Conservation (phyloP, 139 green algal species). For the Mesostigma viride region DNA sequence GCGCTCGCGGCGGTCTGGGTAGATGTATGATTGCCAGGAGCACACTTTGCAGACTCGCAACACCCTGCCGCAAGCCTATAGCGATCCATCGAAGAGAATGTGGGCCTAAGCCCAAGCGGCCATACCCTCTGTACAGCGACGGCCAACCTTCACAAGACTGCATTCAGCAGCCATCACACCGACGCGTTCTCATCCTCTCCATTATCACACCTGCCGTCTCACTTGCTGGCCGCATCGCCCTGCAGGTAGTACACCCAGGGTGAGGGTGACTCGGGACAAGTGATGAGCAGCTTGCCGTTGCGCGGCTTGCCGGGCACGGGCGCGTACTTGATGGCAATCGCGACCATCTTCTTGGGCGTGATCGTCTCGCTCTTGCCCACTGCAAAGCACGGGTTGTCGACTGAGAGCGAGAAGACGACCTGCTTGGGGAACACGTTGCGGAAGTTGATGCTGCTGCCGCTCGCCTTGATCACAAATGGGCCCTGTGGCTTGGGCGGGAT, state of each 20-base stretch:
- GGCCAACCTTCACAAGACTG: too few relatives aligned
- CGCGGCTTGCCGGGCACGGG: conserved; percentile 16
- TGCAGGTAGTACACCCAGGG: conserved; percentile 67
- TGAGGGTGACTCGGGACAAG: conserved; percentile 44
- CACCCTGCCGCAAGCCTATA: too few relatives aligned
- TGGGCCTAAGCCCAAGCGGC: too few relatives aligned
- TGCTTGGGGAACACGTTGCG: conserved; percentile 62
- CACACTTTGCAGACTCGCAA: too few relatives aligned
- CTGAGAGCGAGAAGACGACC: conserved; percentile 47
- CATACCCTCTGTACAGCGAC: too few relatives aligned
- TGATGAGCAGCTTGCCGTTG: conserved; percentile 60
- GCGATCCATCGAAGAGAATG: too few relatives aligned
- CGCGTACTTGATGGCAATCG: conserved; percentile 49
- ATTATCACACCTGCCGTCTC: too few relatives aligned
- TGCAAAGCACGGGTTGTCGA: conserved; percentile 64
- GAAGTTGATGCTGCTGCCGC: conserved; percentile 17
- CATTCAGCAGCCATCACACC: too few relatives aligned
- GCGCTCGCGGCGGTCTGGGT: too few relatives aligned
- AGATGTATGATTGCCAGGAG: too few relatives aligned
- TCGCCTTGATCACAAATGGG: conserved; percentile 35
- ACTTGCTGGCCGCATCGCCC: too few relatives aligned
- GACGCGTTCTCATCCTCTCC: too few relatives aligned
- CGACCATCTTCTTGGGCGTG: conserved; percentile 48
- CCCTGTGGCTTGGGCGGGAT: conserved; percentile 60
- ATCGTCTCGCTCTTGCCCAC: conserved; percentile 48